Conservation (phyloP, 345 rosid genomes). For the Hibiscus trionum region DNA sequence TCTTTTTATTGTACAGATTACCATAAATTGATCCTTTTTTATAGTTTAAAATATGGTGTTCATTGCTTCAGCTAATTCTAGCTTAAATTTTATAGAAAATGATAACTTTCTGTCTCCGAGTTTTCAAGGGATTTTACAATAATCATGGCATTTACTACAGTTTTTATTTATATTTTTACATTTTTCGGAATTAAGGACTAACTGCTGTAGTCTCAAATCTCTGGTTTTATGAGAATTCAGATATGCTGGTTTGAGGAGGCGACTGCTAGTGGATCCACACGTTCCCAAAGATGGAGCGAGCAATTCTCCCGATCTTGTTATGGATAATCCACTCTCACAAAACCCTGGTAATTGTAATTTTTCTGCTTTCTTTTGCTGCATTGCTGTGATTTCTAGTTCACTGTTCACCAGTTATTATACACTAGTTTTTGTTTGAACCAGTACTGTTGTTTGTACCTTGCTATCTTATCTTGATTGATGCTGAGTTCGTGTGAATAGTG, state of each 20-base stretch:
- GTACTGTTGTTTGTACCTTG: not conserved
- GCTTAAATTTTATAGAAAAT: not conserved
- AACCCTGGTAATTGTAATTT: slow-evolving; percentile 61
- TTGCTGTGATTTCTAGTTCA: not conserved
- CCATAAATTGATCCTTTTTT: not conserved
- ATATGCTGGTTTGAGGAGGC: slow-evolving; percentile 77
- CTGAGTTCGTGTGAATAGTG: not conserved
- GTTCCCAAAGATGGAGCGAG: slow-evolving; percentile 44
- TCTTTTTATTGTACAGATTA: not conserved
- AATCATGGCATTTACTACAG: not conserved
- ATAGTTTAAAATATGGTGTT: too few relatives aligned
- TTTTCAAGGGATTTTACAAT: not conserved
- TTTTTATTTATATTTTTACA: not conserved
- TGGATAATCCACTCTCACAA: slow-evolving; percentile 93
- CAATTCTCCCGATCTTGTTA: slow-evolving; percentile 55
- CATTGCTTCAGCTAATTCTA: not conserved
- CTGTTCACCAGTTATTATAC: not conserved
- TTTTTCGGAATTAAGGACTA: not conserved
- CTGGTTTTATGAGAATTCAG: slow-evolving; percentile 24
- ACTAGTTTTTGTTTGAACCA: not conserved
- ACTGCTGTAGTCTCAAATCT: not conserved
- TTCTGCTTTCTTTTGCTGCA: slow-evolving; percentile 9
- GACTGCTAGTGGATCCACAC: slow-evolving; percentile 73
- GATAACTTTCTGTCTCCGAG: slow-evolving; percentile 7
- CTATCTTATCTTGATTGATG: not conserved